Conservation (phyloP, 352 stramenopile genomes). For the Thraustotheca clavata region DNA sequence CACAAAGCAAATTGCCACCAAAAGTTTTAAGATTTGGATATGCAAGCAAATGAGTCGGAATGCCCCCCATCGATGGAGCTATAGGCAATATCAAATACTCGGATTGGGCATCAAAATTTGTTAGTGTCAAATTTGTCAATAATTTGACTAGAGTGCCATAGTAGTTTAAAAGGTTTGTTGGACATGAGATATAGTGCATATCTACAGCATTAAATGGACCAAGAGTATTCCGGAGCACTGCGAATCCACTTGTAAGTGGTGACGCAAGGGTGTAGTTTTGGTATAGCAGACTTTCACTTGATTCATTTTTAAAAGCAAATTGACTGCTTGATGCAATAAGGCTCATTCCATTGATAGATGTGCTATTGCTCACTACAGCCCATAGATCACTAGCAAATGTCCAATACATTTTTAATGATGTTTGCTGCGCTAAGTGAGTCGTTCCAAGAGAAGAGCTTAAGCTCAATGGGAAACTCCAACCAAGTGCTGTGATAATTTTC, state of each 20-base stretch:
- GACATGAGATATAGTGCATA: background rate
- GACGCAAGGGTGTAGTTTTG: background rate
- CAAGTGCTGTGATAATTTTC: background rate
- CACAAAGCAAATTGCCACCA: constrained; percentile 15
- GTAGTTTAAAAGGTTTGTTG: background rate
- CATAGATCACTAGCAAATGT: constrained; percentile 9
- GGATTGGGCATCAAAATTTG: background rate
- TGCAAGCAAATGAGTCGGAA: background rate
- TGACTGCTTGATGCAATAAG: background rate
- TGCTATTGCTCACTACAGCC: background rate
- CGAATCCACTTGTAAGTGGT: background rate
- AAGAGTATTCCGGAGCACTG: background rate
- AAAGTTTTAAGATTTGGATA: background rate
- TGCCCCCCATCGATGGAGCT: background rate
- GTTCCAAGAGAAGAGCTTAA: background rate
- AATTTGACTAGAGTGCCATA: background rate
- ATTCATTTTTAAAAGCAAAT: background rate
- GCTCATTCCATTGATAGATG: background rate
- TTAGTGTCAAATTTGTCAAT: background rate
- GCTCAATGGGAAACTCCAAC: constrained; percentile 1
- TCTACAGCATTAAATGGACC: constrained; percentile 2
- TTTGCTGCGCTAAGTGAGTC: background rate
- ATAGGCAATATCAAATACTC: background rate
- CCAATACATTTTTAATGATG: constrained; percentile 17
- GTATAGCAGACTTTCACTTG: background rate